These are phyloP conservation scores for Hyaloperonospora brassicae DNA, from an alignment of 352 stramenopile species.

Conservation along the genomic window DNA sequence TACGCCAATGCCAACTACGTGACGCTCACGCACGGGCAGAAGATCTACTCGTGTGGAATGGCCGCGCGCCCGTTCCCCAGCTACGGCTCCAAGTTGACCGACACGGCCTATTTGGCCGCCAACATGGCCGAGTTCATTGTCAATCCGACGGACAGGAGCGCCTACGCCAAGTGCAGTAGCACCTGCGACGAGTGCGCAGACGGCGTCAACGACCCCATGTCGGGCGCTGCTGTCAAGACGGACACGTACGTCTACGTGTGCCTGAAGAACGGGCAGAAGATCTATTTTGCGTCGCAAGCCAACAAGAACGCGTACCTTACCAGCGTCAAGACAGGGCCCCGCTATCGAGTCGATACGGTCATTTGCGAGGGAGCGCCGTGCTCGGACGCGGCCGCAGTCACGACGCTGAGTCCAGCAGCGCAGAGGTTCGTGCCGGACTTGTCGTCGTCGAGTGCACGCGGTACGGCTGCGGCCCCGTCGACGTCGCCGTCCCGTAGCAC, in stretches of 20 bases:
- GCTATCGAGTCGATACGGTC: slow-evolving; percentile 42
- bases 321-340: slow-evolving; percentile 44
- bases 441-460: slow-evolving; percentile 17
- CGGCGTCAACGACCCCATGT: slow-evolving; percentile 57
- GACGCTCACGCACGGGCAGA: slow-evolving; percentile 46
- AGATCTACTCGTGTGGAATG: slow-evolving; percentile 76
- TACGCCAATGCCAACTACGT: slow-evolving; percentile 68
- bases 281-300: slow-evolving; percentile 71
- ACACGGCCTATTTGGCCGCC: slow-evolving; percentile 61
- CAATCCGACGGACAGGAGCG: slow-evolving; percentile 32
- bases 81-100: slow-evolving; percentile 53
- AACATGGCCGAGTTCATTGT: slow-evolving; percentile 57
- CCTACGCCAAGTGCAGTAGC: slow-evolving; percentile 30
- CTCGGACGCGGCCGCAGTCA: slow-evolving; percentile 53
- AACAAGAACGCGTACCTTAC: slow-evolving; percentile 58
- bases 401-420: slow-evolving; percentile 40
- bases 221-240: slow-evolving; percentile 41
- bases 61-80: slow-evolving; percentile 32
- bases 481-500: slow-evolving; percentile 21
- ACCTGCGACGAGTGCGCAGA: slow-evolving; percentile 42
- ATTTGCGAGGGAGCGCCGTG: slow-evolving; percentile 53
- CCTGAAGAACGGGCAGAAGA: slow-evolving; percentile 69
- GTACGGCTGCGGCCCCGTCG: slow-evolving; percentile 9
- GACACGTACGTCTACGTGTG: slow-evolving; percentile 69
- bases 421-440: slow-evolving; percentile 27